These are phyloP conservation scores for Thecaphora frezii DNA, from an alignment of 1,284 basidiomycete genomes.

Conservation along the genomic window DNA sequence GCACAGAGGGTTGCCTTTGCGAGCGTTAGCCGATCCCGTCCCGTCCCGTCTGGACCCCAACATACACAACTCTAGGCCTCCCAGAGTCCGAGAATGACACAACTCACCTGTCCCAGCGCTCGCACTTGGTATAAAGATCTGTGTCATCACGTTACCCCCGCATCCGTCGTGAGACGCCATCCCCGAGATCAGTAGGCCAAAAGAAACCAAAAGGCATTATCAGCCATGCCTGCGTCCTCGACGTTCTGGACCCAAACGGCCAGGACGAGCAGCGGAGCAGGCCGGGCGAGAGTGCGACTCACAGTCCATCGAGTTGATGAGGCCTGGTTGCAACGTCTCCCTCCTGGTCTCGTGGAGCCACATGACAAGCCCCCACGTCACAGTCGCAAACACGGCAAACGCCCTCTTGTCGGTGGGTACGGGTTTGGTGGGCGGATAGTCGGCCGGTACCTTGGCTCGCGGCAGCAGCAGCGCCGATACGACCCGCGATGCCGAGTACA, in stretches of 20 bases:
- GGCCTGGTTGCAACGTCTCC: slow-evolving; percentile 86
- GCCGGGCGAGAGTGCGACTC: slow-evolving; percentile 25
- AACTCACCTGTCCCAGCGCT: slow-evolving; percentile 53
- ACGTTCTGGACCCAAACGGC: neutral
- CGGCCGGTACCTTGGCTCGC: slow-evolving; percentile 40
- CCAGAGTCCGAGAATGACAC: neutral
- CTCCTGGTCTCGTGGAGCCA: slow-evolving; percentile 85
- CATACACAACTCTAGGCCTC: too few relatives aligned
- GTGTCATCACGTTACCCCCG: too few relatives aligned
- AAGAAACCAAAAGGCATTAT: neutral
- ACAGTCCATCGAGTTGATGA: slow-evolving; percentile 66
- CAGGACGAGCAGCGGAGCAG: neutral
- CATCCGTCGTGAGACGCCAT: too few relatives aligned
- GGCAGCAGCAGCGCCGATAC: slow-evolving; percentile 52
- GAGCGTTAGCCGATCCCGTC: too few relatives aligned
- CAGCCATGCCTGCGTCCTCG: neutral
- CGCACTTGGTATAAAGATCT: slow-evolving; percentile 57
- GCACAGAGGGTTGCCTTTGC: too few relatives aligned
- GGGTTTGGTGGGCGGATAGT: slow-evolving; percentile 50
- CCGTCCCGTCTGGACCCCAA: too few relatives aligned
- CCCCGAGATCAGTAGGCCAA: neutral
- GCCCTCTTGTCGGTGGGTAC: slow-evolving; percentile 66
- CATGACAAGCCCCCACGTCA: slow-evolving; percentile 97
- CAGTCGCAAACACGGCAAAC: slow-evolving; percentile 83
- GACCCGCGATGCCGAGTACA: slow-evolving; percentile 66